Evolutionary conservation across 23 red algal genomes (phyloP), one percentile per base, ranked within the genome.

Genomic region (Agarophyton chilense): DNA sequence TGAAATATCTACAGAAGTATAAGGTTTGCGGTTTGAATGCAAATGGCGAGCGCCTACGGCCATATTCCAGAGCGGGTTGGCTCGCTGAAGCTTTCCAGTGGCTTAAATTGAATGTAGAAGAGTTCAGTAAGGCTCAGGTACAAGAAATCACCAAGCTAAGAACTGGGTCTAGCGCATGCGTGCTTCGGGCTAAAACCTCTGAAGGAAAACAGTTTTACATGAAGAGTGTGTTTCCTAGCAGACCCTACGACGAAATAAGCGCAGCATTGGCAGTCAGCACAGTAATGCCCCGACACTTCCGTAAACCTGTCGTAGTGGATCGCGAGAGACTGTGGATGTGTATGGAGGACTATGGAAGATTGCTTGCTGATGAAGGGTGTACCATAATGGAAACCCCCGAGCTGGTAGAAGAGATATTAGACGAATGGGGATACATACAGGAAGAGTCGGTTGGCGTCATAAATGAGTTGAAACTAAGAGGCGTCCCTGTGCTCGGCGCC

Each of bases 371-470:
- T 29, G 68, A 74, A 2, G 68, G 36, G 24, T 74, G 68, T 29
- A 46, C 39, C 2, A 34, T 49, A 18, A 49, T 43, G 40, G 43
- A 74, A 38, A 43, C 45, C 24, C 41, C 68, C 18, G 16, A 74
- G 41, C 41, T 74, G 7, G 68, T 74, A 49, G 25, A 32, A 10
- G 43, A 74, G 29, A 16, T 74, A 2, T 49, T 74, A 16, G 68
- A 74, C 25, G 68, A 26, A 29, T 74, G 68, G 68, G 68, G 68
- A 39, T 43, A 12, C 24, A 74, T 74, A 49, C 68, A 74, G 34
- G 68, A 74, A 49, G 39, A 7, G 68, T 74, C 68, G 16, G 24
- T 47, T 47, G 11, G 24, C 2, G 41, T 74, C 1, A 47, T 74
- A 47, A 29, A 74, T 39, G 68, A 74, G 19, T 49, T 74, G n/a